Base-by-base conservation (phyloP, 768 basidiomycete genomes). In the Suillus subaureus region DNA sequence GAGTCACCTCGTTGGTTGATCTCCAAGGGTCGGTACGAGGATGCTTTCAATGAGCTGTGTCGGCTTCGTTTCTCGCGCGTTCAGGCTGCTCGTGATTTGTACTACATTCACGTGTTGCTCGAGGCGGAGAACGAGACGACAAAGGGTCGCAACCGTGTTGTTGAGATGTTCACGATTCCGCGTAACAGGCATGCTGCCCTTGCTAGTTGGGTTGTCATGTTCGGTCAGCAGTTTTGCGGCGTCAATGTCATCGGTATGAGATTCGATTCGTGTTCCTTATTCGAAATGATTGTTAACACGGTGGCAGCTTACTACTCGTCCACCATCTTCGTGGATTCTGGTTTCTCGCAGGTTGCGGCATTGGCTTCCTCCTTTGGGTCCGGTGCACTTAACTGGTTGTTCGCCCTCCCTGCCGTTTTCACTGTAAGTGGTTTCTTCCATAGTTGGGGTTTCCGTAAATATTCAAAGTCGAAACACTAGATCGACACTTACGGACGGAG, bases 1-100 rank as follows among this genome's bases (percentile, higher is more conserved):
- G 93, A 94, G 78, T 93, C 90, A 0, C 93, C 93, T 5, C 87
- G 93, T 70, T 96, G 94, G 94, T 83, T 90, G 35, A 91, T 95
- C 81, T 86, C 85, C 75, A 92, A 94, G 75, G 85, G 84, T 61
- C 87, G 89, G 18, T 90, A 93, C 71, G 78, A 77, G 3, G 82
- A 89, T 4, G 94, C 93, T 0, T 94, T 83, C 72, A 74, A 80
- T 5, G 87, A 87, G 2, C 85, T 95, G 62, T 77, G 77, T 62
- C 87, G 90, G 39, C 84, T 96, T 8, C 86, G 94, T 49, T 84
- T 87, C 72, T 86, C 83, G 67, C 83, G 81, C 16, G 77, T 95
- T 11, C 90, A 93, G 70, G 94, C 94, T 11, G 93, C 93, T 1
- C 84, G 93, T 12, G 93, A 96, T 68, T 76, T 90, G 49, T 94